A percentile compares a stretch with the other conserved stretches of the same genome.
These are phyloP conservation scores for Tubosaeta sp. DNA, from an alignment of 768 basidiomycete species.

Conservation along the genomic window DNA sequence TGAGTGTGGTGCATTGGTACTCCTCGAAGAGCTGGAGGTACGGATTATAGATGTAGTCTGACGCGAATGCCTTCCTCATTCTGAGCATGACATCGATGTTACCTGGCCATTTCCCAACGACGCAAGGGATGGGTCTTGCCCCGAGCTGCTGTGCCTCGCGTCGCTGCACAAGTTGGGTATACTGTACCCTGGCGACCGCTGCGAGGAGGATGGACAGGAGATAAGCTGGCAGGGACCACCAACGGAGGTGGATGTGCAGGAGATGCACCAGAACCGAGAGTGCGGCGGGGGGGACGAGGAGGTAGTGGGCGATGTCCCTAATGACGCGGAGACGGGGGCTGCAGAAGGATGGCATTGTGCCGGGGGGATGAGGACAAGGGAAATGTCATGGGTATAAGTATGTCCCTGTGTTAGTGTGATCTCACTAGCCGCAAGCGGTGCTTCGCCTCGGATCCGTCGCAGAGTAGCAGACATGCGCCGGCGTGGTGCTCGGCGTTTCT, in stretches of 20 bases:
- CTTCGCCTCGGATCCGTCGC: not conserved
- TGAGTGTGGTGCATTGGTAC: constrained; percentile 67
- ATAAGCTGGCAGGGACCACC: constrained; percentile 35
- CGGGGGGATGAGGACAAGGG: not conserved
- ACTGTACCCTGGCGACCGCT: constrained; percentile 33
- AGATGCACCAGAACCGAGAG: constrained; percentile 31
- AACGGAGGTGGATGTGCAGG: constrained; percentile 31
- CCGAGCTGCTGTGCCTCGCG: constrained; percentile 46
- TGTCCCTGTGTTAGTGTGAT: not conserved
- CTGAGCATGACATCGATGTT: constrained; percentile 64
- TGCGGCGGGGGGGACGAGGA: constrained; percentile 39
- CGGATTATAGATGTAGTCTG: constrained; percentile 57
- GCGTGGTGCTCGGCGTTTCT: constrained; percentile 1
- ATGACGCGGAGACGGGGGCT: constrained; percentile 49
- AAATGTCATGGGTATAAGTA: not conserved
- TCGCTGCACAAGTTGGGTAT: constrained; percentile 34
- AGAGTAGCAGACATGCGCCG: not conserved
- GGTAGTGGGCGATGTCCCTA: constrained; percentile 39
- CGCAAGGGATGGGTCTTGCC: constrained; percentile 50
- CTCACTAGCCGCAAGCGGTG: not conserved
- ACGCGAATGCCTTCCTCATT: constrained; percentile 52
- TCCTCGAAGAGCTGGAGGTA: constrained; percentile 66
- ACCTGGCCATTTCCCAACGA: constrained; percentile 73
- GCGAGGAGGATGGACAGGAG: constrained; percentile 40
- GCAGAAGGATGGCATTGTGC: not conserved